Base-by-base conservation (phyloP, 352 stramenopile species). In the Phytophthora sojae region DNA sequence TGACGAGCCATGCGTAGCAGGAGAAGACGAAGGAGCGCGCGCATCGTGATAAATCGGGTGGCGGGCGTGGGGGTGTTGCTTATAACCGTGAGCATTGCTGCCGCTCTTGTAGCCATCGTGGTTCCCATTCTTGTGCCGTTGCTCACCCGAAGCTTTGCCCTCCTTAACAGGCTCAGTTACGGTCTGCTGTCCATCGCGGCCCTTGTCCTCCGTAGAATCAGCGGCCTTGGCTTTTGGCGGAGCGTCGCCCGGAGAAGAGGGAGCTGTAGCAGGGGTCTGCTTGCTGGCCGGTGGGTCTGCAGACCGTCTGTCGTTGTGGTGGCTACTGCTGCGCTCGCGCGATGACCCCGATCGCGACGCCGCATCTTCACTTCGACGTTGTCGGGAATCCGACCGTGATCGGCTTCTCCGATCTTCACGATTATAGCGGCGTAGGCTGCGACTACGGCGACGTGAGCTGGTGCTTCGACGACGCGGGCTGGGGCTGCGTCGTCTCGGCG, bases 341-440 rank as follows among this genome's bases (percentile, higher is more conserved):
- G 75, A 61, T 39, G 75, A 82, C 4, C 37, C 59, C 4, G 71
- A 75, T 32, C 42, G 64, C 7, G 63, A 79, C 23, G 12, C 21
- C 15, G 21, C 62, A 54, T 55, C 53, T 14, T 76, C 50, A 58
- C 44, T 64, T 56, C n/a, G 49, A 23, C 57, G 39, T 11, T 42
- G 50, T 57, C 52, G 59, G 6, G 71, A 78, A 60, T 50, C 26
- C 14, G 70, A 79, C 5, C 44, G 42, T 29, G 70, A 81, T 4
- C 54, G 66, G 37, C 69, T 77, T 71, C 42, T 68, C 8, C 61
- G 32, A 39, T 39, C 35, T 30, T 66, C 58, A 26, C 47, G 58
- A n/a, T 51, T 49, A 45, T 56, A 52, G 6, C 60, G 66, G 15
- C 57, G 44, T 9, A 32, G 55, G 25, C 67, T 73, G 14, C 37